phyloP scores from a whole-genome alignment of 2,329 filamentous ascomycete genomes.

The Kalmusia sp. region DNA sequence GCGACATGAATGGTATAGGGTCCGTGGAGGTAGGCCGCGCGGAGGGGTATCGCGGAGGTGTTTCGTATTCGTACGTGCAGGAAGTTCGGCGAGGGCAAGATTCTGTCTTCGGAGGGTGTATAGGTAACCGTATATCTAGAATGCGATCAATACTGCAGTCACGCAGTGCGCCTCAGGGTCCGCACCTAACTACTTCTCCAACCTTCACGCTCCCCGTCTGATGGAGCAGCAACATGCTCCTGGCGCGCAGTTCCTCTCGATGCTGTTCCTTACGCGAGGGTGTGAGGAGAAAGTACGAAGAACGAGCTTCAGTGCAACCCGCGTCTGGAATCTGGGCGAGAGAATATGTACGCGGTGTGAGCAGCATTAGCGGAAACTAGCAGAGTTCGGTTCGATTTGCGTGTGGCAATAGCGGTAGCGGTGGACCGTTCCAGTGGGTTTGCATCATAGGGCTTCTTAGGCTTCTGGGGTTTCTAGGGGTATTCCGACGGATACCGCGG shows the following conservation, averaged over 20 bases:
- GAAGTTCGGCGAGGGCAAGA: slow-evolving; percentile 81
- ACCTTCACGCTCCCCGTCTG: slow-evolving; percentile 92
- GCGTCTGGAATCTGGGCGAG: slow-evolving; percentile 47
- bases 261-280: slow-evolving; percentile 42
- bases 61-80: slow-evolving; percentile 91
- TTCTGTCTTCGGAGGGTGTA: slow-evolving; percentile 85
- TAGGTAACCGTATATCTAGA: slow-evolving; percentile 83
- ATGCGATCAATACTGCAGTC: slow-evolving; percentile 19
- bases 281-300: slow-evolving; percentile 43
- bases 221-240: slow-evolving; percentile 83
- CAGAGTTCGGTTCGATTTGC: slow-evolving; percentile 22
- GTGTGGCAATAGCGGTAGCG: slow-evolving; percentile 17
- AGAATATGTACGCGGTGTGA: slow-evolving; percentile 48
- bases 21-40: slow-evolving; percentile 94
- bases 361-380: slow-evolving; percentile 47
- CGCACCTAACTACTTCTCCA: slow-evolving; percentile 88
- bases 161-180: slow-evolving; percentile 13
- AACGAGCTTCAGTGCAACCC: slow-evolving; percentile 32
- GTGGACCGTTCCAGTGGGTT: slow-evolving; percentile 3
- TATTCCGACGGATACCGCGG: neutral
- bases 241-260: slow-evolving; percentile 38
- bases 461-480: neutral
- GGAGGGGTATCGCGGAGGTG: slow-evolving; percentile 85
- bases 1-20: slow-evolving; percentile 91
- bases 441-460: slow-evolving; percentile 15